phyloP scores from a whole-genome alignment of 1,139 yeast species.

The Candida sanyaensis region DNA sequence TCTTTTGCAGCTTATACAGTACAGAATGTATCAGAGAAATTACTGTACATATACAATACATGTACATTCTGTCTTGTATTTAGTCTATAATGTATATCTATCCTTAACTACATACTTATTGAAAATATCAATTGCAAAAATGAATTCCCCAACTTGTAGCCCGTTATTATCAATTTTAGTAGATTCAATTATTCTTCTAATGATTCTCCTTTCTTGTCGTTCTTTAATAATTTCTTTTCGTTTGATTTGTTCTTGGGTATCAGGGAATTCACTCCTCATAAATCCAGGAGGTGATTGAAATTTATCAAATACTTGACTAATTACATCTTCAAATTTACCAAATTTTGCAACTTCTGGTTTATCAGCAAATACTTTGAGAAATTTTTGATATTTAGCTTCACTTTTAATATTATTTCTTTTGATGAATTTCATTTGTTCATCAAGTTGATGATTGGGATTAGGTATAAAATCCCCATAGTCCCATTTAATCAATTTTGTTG shows the following conservation, averaged over 20 bases:
- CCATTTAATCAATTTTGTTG: conserved; percentile 37
- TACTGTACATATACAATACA: background rate
- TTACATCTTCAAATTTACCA: conserved; percentile 23
- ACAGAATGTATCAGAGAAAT: too few species aligned
- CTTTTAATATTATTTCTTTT: conserved; percentile 18
- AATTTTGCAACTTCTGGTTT: conserved; percentile 21
- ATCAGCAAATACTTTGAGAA: conserved; percentile 26
- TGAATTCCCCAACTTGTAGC: conserved; percentile 19
- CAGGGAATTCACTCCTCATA: conserved; percentile 63
- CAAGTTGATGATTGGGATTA: conserved; percentile 30
- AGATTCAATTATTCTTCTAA: conserved; percentile 20
- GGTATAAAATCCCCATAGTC: conserved; percentile 47
- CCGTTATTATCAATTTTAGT: conserved; percentile 10
- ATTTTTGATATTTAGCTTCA: conserved; percentile 29
- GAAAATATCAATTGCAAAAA: conserved; percentile 18
- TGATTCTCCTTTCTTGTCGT: conserved; percentile 21
- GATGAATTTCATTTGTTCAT: conserved; percentile 8
- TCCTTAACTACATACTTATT: conserved; percentile 16
- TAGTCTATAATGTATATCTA: conserved; percentile 12
- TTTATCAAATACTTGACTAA: conserved; percentile 37
- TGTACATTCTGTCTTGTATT: background rate
- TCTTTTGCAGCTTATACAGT: too few species aligned
- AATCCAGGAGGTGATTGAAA: conserved; percentile 68
- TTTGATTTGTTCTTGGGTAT: conserved; percentile 49
- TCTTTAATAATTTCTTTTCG: conserved; percentile 17